Conservation (phyloP, 2,329 filamentous ascomycete species). For the Fusarium sp. region DNA sequence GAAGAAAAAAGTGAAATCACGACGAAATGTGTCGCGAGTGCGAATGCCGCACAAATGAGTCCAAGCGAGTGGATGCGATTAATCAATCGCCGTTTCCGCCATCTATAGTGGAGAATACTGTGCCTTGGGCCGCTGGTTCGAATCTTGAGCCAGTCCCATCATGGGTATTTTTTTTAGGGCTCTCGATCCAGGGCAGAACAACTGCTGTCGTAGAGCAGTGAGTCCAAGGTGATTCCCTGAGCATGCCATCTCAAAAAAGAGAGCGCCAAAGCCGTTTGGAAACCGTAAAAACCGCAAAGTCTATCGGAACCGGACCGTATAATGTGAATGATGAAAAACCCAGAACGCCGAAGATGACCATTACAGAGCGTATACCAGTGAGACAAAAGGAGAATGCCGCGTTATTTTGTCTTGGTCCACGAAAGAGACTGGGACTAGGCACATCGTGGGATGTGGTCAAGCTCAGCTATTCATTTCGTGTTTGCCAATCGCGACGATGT, state of each 20-base stretch:
- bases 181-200: not conserved
- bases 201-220: not conserved
- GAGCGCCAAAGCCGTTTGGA: constrained; percentile 19
- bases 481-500: constrained; percentile 27
- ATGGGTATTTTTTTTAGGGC: not conserved
- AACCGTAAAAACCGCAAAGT: constrained; percentile 37
- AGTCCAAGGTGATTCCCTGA: not conserved
- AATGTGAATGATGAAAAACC: constrained; percentile 38
- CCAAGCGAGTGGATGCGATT: constrained; percentile 22
- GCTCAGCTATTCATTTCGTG: constrained; percentile 3
- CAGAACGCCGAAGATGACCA: constrained; percentile 46
- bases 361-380: constrained; percentile 48
- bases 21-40: constrained; percentile 2
- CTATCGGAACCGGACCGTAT: constrained; percentile 42
- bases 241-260: constrained; percentile 7
- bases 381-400: constrained; percentile 32
- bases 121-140: constrained; percentile 9
- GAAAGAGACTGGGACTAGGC: not conserved
- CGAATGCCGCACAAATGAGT: constrained; percentile 30
- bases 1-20: constrained; percentile 19
- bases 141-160: not conserved
- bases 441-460: not conserved
- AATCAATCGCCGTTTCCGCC: constrained; percentile 10
- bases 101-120: constrained; percentile 21
- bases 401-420: not conserved